phyloP scores from a whole-genome alignment of 169 alveolate species.

The Sarcocystis neurona region DNA sequence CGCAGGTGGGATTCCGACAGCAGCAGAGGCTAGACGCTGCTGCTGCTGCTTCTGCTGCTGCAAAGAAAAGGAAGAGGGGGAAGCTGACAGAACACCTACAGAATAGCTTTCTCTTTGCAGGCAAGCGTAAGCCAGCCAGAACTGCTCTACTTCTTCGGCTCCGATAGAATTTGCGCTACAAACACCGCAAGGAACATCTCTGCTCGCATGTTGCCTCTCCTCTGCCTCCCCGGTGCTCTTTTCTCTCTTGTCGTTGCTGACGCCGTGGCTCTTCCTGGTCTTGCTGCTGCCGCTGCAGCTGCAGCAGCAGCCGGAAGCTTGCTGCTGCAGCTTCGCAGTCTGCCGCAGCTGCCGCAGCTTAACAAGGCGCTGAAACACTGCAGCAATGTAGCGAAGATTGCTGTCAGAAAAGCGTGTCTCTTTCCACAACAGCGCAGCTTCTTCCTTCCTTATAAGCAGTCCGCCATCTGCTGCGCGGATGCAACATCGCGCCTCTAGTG shows the following conservation, averaged over 20 bases:
- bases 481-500: too few relatives aligned
- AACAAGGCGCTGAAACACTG: background rate
- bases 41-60: too few relatives aligned
- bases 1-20: background rate
- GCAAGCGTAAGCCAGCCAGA: conserved; percentile 24
- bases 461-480: too few relatives aligned
- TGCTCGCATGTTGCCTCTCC: background rate
- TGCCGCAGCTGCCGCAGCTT: background rate
- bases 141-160: background rate
- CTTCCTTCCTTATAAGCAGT: background rate
- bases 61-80: background rate
- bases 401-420: background rate
- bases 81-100: background rate
- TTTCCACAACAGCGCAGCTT: conserved; percentile 5
- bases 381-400: background rate
- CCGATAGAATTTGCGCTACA: too few relatives aligned
- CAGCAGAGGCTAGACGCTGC: too few relatives aligned
- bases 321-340: background rate
- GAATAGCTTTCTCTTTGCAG: background rate
- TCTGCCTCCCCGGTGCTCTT: background rate
- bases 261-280: background rate
- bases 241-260: background rate
- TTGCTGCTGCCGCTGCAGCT: background rate
- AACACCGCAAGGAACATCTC: too few relatives aligned
- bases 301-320: background rate